These are phyloP conservation scores for Penicillium sp. DNA, from an alignment of 2,329 filamentous ascomycete species.

Conservation along the genomic window DNA sequence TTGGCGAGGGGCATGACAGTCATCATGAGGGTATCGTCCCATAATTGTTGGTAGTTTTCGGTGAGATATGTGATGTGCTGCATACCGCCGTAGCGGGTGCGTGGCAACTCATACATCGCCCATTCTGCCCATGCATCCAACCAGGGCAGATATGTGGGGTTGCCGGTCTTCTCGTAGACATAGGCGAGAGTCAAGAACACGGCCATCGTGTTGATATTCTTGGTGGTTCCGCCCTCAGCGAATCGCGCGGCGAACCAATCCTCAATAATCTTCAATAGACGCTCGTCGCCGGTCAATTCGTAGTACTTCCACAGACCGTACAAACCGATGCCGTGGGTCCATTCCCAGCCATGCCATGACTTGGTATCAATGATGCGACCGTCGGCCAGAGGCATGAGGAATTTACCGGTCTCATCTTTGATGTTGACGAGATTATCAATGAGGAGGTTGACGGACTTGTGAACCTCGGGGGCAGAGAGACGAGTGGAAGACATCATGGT, in stretches of 20 bases:
- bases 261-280: slow-evolving; percentile 66
- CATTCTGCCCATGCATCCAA: slow-evolving; percentile 80
- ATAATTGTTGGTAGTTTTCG: slow-evolving; percentile 72
- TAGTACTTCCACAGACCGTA: slow-evolving; percentile 85
- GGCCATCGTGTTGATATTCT: slow-evolving; percentile 86
- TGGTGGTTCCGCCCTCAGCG: slow-evolving; percentile 70
- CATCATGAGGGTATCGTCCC: slow-evolving; percentile 90
- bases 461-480: slow-evolving; percentile 43
- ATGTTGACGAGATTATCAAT: slow-evolving; percentile 77
- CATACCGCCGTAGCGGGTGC: slow-evolving; percentile 71
- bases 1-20: slow-evolving; percentile 78
- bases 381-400: slow-evolving; percentile 69
- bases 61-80: slow-evolving; percentile 74
- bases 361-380: slow-evolving; percentile 81
- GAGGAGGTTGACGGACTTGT: slow-evolving; percentile 62
- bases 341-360: slow-evolving; percentile 75
- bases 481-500: slow-evolving; percentile 21
- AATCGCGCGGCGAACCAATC: slow-evolving; percentile 73
- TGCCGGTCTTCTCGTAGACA: slow-evolving; percentile 73
- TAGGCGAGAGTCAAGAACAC: slow-evolving; percentile 74
- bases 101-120: slow-evolving; percentile 74
- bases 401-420: slow-evolving; percentile 72
- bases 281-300: slow-evolving; percentile 64
- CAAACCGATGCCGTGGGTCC: slow-evolving; percentile 77
- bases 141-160: slow-evolving; percentile 72